Evolutionary conservation across 345 rosid species (phyloP), one percentile per base, ranked within the genome.

Genomic region (Gossypium rotundifolium): DNA sequence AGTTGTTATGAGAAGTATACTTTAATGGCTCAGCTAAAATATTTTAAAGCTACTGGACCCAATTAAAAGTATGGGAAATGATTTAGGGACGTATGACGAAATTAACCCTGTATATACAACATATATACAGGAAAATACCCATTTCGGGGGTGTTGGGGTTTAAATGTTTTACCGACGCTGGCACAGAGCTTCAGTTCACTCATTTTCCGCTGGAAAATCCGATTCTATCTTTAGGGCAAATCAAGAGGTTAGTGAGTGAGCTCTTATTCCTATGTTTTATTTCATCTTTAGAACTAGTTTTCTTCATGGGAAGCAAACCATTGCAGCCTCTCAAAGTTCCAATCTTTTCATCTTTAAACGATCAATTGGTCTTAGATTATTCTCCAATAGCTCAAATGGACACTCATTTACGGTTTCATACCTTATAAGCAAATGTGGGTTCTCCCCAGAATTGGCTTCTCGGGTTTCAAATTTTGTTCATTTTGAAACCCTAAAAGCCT

Each of bases 331-430:
- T 25, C 44, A 25, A 49, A 49, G 58, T 68, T 68, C 2, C 73
- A 57, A 57, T 12, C 63, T 58, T 12, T 71, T 54, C 7, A 22
- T 22, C 8, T 45, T 48, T 3, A 64, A 22, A 29, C 11, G 18
- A 7, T 4, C 23, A 9, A 14, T 1, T 2, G 27, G 8, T 62
- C 55, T 69, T 16, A 65, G 74, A 72, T 74, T 18, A 46, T 13
- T 67, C 27, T 65, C 72, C 13, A 75, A 8, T 13, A 9, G 42
- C 25, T 70, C 78, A 9, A 74, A 42, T 11, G 27, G 44, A 25
- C 18, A 27, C 4, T 72, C 83, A 0, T 81, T 84, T 57, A 45
- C 84, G 9, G 77, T 78, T 16, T 84, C 85, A 2, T 85, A 83
- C 80, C 87, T 83, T 59, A 64, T 80, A 0, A 68, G 78, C 9